Conservation (phyloP, 495 filamentous ascomycete species). For the Aspergillus nanangensis region DNA sequence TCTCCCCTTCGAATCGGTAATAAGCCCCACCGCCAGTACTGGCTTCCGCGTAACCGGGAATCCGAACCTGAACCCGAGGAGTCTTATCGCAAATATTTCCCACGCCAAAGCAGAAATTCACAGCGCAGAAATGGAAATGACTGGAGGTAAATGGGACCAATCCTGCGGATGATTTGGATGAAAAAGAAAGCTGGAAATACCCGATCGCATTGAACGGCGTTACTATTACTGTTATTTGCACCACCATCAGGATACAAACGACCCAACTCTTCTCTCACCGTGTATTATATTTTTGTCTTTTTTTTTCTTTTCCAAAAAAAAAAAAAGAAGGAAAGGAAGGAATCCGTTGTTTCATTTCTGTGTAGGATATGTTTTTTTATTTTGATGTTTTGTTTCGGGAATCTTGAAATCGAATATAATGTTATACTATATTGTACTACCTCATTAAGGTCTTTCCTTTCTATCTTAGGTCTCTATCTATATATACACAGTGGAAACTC, state of each 20-base stretch:
- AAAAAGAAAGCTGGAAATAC: no score
- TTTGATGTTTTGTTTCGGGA: background rate
- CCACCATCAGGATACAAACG: background rate
- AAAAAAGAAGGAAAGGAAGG: no score
- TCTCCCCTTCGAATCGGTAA: no score
- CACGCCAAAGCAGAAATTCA: no score
- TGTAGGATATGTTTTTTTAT: background rate
- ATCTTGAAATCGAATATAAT: background rate
- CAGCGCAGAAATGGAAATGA: background rate
- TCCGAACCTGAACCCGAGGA: no score
- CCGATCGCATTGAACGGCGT: background rate
- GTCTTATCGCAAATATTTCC: no score
- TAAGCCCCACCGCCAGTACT: no score
- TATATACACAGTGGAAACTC: background rate
- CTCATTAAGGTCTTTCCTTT: background rate
- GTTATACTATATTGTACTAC: background rate
- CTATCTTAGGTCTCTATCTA: background rate
- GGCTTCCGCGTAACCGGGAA: no score
- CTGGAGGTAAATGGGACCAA: no score
- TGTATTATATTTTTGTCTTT: background rate
- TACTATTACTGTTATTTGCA: background rate
- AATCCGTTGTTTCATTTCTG: background rate
- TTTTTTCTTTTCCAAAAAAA: no score
- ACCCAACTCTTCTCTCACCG: background rate
- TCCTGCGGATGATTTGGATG: no score